Evolutionary conservation across 2,329 filamentous ascomycete species (phyloP), one percentile per base, ranked within the genome.

Genomic region (Trichophyton rubrum): DNA sequence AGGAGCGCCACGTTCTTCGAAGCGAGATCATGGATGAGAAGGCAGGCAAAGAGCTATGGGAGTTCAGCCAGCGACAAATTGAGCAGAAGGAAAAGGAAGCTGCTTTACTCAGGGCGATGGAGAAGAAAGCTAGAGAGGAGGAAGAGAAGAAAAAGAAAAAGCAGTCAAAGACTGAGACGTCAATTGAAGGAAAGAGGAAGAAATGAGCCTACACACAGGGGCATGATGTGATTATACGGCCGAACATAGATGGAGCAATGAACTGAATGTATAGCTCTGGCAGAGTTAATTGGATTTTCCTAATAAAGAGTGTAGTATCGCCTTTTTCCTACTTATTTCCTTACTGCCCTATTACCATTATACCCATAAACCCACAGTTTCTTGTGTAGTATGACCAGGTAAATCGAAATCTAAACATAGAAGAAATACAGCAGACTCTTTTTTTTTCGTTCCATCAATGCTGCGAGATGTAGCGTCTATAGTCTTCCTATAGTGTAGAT

Each of bases 21-120:
- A 78, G 76, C 27, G 91, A 96, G 68, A 80, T 96, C 51, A 81
- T 81, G 65, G 88, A 95, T 69, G 90, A 95, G 65, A 82, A 81
- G 20, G 75, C 88, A 33, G 90, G 90, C 62, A 90, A 95, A 80
- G 83, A 85, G 71, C 77, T 99, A 15, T 99, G 92, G 92, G 84
- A 95, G 70, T 85, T 88, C 62, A 96, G 88, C 69, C 91, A 96
- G 68, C 84, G 84, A 69, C 82, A 95, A 64, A 86, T 97, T 60
- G 86, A 95, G 71, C 81, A 82, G 67, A 82, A 86, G 13, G 91
- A 97, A 74, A 95, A 89, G 76, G 83, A 87, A 70, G 83, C 86
- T 24, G 90, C 90, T 7, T 75, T 83, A 57, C 81, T 79, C 61
- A 74, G 84, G 61, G 81, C 80, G 55, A 72, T 78, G 60, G 77